Evolutionary conservation across 1,139 yeast genomes (phyloP), one percentile per base, ranked within the genome.

Genomic region (Taphrina communis): DNA sequence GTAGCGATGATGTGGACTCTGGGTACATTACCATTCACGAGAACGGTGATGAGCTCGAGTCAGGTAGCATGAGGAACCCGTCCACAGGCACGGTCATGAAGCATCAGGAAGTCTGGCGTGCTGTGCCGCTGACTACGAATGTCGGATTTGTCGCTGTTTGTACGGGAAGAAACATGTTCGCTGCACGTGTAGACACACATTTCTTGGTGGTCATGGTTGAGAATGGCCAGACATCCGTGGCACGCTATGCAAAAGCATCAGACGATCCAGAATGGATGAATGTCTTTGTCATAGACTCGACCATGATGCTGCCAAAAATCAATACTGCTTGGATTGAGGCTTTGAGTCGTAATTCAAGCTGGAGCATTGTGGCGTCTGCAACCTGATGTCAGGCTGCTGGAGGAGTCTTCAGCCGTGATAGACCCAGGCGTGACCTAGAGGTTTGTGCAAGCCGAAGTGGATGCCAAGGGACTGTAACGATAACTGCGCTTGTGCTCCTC

Each of bases 1-100:
- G 53, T 14, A 12, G n/a, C 1, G 65, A 50, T 11, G 55, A 46
- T 1, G 4, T 25, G 31, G 65, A 59, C n/a, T 36, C 53, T 5
- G 65, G 65, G 14, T 46, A 46, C 35, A 21, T 46, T 6, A 35
- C 42, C 39, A 17, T 42, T 17, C n/a, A 48, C 14, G 46, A 46
- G 14, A 19, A 59, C 25, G 55, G 65, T 12, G 46, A 59, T 36
- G 65, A 59, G 12, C 44, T 59, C 9, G 65, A 59, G 36, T 21
- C 25, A 14, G 65, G 65, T 25, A 36, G 25, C 42, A 59, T 59
- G 65, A 25, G 35, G 12, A 59, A 59, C 35, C 65, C 65, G 19
- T 41, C 31, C 14, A 25, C 41, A 46, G 55, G 25, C 19, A 21
- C 55, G 3, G 31, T 38, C 19, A 50, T 59, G 55, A 21, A 21